A percentile compares a stretch with the other conserved stretches of the same genome.
Conservation (phyloP, 2,329 filamentous ascomycete species). For the Orbilia ellipsospora region DNA sequence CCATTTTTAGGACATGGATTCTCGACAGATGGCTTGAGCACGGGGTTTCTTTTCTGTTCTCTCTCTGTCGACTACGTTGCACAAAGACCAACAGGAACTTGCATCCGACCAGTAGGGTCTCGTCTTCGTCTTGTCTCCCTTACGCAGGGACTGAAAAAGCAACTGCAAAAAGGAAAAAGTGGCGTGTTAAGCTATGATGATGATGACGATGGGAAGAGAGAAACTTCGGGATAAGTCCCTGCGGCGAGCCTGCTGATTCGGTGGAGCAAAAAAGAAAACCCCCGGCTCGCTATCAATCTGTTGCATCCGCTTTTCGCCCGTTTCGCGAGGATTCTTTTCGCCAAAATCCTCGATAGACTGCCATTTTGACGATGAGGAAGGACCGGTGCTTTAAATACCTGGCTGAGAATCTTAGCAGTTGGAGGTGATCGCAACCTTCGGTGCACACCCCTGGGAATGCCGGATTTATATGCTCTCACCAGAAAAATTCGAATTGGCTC, state of each 20-base stretch:
- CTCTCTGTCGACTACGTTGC: conserved; percentile 2
- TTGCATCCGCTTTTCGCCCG: conserved; percentile 18
- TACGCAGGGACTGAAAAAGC: conserved; percentile 28
- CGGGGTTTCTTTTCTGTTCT: conserved; percentile 1
- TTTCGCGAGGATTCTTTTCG: conserved; percentile 14
- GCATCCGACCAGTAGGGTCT: neutral
- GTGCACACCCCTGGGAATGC: conserved; percentile 5
- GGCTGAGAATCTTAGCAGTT: conserved; percentile 25
- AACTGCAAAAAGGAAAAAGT: neutral
- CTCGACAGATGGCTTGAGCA: conserved; percentile 14
- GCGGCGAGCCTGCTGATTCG: conserved; percentile 15
- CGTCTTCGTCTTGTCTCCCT: neutral
- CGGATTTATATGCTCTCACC: conserved; percentile 11
- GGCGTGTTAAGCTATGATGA: neutral
- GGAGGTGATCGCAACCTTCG: conserved; percentile 31
- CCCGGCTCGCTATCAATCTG: conserved; percentile 19
- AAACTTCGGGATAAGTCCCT: neutral
- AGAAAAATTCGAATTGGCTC: neutral
- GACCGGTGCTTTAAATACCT: neutral
- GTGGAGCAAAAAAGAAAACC: neutral
- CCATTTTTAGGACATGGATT: conserved; percentile 8
- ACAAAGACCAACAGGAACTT: neutral
- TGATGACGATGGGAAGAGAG: neutral
- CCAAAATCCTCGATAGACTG: conserved; percentile 36
- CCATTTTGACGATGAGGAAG: conserved; percentile 41